Percentiles rank a stretch among this genome's conserved stretches.
phyloP scores from a whole-genome alignment of 2,329 filamentous ascomycete species.

The Neocatenulostroma microsporum region DNA sequence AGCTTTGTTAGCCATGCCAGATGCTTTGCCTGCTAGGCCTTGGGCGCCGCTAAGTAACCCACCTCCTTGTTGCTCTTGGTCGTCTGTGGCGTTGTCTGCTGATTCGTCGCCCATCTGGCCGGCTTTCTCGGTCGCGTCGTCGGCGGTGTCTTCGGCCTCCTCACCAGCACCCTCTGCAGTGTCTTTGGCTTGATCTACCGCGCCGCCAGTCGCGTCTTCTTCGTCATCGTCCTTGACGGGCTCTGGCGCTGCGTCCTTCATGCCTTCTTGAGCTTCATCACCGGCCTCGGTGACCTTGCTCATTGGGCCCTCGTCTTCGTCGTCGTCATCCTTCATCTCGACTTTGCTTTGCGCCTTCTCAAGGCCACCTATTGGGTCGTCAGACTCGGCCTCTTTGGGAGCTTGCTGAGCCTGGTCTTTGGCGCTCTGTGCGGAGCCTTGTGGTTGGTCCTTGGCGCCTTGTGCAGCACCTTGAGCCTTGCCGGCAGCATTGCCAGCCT shows the following conservation, averaged over 20 bases:
- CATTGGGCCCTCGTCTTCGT: conserved; percentile 29
- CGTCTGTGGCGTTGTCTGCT: conserved; percentile 1
- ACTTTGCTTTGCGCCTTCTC: conserved; percentile 29
- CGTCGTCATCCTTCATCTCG: conserved; percentile 32
- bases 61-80: conserved; percentile 24
- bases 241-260: conserved; percentile 40
- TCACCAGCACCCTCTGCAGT: conserved; percentile 34
- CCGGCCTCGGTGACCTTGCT: conserved; percentile 43
- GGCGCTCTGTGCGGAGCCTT: conserved; percentile 24
- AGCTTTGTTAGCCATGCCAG: conserved; percentile 39
- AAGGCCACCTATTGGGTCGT: conserved; percentile 15
- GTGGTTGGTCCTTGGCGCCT: conserved; percentile 18
- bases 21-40: conserved; percentile 41
- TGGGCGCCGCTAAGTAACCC: conserved; percentile 38
- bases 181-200: conserved; percentile 38
- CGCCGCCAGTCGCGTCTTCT: conserved; percentile 31
- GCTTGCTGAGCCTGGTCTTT: conserved; percentile 30
- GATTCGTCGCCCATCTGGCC: conserved; percentile 5
- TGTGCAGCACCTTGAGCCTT: conserved; percentile 18
- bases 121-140: conserved; percentile 16
- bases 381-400: conserved; percentile 19
- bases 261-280: conserved; percentile 37
- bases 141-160: conserved; percentile 27
- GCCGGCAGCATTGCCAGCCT: conserved; percentile 24
- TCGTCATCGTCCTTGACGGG: conserved; percentile 38